These are phyloP conservation scores for Cephaloascus albidus DNA, from an alignment of 805 yeast species.

Conservation along the genomic window DNA sequence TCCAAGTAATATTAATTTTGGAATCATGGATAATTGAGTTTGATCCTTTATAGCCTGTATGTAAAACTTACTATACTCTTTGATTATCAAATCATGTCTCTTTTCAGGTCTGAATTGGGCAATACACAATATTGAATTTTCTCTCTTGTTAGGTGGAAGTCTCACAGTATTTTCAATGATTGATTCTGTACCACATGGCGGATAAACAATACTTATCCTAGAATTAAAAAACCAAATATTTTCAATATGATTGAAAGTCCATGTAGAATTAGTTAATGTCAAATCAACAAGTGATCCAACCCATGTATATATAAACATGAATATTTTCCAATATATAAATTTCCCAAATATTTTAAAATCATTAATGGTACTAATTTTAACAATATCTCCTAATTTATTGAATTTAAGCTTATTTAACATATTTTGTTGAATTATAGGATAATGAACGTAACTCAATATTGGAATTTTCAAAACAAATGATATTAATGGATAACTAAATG, in stretches of 20 bases:
- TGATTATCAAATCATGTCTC: slow-evolving; percentile 65
- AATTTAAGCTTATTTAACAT: slow-evolving; percentile 61
- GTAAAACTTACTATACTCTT: slow-evolving; percentile 52
- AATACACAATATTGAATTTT: slow-evolving; percentile 42
- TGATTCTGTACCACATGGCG: slow-evolving; percentile 79
- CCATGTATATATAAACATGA: slow-evolving; percentile 55
- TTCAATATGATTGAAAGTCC: slow-evolving; percentile 78
- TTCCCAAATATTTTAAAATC: slow-evolving; percentile 26
- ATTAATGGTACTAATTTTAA: slow-evolving; percentile 9
- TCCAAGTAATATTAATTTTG: slow-evolving; percentile 70
- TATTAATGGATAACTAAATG: slow-evolving; percentile 72
- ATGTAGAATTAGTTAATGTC: slow-evolving; percentile 74
- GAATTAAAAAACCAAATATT: slow-evolving; percentile 50
- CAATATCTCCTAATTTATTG: slow-evolving; percentile 10
- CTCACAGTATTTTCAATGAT: slow-evolving; percentile 9
- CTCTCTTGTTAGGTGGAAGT: slow-evolving; percentile 15
- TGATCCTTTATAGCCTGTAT: slow-evolving; percentile 10
- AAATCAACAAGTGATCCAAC: slow-evolving; percentile 61
- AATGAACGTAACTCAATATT: slow-evolving; percentile 83
- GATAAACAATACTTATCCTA: slow-evolving; percentile 51
- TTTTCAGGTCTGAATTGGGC: slow-evolving; percentile 97
- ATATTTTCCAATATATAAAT: slow-evolving; percentile 60
- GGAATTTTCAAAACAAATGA: slow-evolving; percentile 56
- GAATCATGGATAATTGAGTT: slow-evolving; percentile 14
- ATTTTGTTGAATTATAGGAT: slow-evolving; percentile 82